A percentile compares a stretch with the other conserved stretches of the same genome.
Evolutionary conservation across 169 alveolate species (phyloP).

Genomic region (Babesia bovis): DNA sequence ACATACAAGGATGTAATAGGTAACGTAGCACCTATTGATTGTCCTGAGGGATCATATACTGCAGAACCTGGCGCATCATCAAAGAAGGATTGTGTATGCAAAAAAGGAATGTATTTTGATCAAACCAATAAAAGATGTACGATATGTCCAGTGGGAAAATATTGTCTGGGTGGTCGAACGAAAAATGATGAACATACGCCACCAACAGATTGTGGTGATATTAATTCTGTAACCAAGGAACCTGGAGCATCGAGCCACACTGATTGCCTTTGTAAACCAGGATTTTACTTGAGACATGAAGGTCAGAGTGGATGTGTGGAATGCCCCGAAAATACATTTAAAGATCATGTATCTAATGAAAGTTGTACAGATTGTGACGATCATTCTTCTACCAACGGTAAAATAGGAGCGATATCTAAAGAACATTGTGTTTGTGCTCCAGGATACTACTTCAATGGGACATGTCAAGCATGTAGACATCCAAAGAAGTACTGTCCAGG

Average conservation of each 20-base stretch:
- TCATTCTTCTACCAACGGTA: constrained; percentile 68
- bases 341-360: constrained; percentile 73
- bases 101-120: constrained; percentile 61
- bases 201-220: constrained; percentile 67
- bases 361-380: constrained; percentile 74
- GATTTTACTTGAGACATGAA: constrained; percentile 45
- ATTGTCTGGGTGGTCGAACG: constrained; percentile 76
- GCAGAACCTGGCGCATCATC: constrained; percentile 68
- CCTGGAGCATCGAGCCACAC: constrained; percentile 49
- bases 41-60: constrained; percentile 80
- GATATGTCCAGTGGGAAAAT: constrained; percentile 78
- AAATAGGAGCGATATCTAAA: constrained; percentile 67
- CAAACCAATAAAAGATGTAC: constrained; percentile 24
- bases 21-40: constrained; percentile 62
- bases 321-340: constrained; percentile 77
- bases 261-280: constrained; percentile 72
- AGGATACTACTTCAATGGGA: constrained; percentile 76
- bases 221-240: constrained; percentile 50
- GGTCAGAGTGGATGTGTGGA: constrained; percentile 37
- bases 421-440: constrained; percentile 78
- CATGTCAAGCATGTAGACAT: constrained; percentile 77
- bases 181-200: constrained; percentile 21
- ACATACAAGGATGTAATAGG: constrained; percentile 75
- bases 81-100: constrained; percentile 65
- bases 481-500: constrained; percentile 78